These are phyloP conservation scores for Rhodocollybia butyracea DNA, from an alignment of 768 basidiomycete genomes.

Conservation along the genomic window DNA sequence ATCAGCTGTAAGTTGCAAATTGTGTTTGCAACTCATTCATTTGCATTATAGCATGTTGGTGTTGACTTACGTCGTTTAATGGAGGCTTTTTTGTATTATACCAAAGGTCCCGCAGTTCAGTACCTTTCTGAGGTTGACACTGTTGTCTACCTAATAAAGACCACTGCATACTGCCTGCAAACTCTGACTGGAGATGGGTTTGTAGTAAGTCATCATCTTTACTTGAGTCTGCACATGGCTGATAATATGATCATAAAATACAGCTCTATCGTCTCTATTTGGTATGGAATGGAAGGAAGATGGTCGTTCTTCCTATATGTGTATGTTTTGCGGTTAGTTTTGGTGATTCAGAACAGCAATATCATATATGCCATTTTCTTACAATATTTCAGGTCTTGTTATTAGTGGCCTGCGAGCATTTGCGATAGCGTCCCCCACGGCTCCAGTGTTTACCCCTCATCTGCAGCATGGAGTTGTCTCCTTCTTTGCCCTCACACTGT, in stretches of 20 bases:
- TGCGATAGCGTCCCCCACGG: not conserved
- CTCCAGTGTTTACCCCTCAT: not conserved
- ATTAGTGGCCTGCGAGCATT: not conserved
- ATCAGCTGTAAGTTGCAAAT: not conserved
- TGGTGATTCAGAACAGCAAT: not conserved
- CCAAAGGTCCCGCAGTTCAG: not conserved
- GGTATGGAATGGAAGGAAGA: conserved; percentile 12
- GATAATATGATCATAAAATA: not conserved
- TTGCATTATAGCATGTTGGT: not conserved
- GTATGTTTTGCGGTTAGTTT: conserved; percentile 9
- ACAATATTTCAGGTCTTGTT: not conserved
- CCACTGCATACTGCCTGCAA: not conserved
- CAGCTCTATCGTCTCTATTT: conserved; percentile 11
- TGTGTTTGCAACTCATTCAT: too few species aligned
- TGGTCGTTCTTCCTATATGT: conserved; percentile 7
- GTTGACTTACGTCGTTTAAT: not conserved
- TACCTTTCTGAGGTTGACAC: not conserved
- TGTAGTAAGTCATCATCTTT: not conserved
- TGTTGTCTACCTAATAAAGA: not conserved
- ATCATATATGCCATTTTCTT: not conserved
- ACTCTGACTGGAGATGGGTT: not conserved
- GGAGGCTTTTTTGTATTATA: not conserved
- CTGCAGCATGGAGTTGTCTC: conserved; percentile 8
- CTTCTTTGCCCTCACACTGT: conserved; percentile 10
- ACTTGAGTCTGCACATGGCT: not conserved